These are phyloP conservation scores for Fusarium liriodendri DNA, from an alignment of 2,329 filamentous ascomycete species.

Conservation along the genomic window DNA sequence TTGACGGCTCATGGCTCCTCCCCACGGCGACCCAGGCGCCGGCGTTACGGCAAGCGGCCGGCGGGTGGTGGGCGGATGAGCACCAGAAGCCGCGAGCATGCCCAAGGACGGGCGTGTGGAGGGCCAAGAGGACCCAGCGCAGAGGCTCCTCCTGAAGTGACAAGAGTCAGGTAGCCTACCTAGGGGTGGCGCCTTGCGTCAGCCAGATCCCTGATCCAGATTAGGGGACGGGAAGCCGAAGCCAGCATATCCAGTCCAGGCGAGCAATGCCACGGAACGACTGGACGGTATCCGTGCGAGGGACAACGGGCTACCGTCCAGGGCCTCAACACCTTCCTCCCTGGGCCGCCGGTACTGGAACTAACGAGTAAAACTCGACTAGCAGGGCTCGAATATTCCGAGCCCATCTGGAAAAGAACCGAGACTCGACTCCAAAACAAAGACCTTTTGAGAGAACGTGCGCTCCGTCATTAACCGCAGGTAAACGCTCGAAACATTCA, in stretches of 20 bases:
- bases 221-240: constrained; percentile 36
- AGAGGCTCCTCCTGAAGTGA: constrained; percentile 14
- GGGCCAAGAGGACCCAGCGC: constrained; percentile 10
- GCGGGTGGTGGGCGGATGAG: constrained; percentile 37
- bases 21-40: constrained; percentile 24
- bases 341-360: constrained; percentile 17
- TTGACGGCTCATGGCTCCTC: constrained; percentile 35
- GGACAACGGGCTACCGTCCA: constrained; percentile 4
- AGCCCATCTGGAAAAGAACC: constrained; percentile 6
- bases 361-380: constrained; percentile 20
- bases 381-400: constrained; percentile 15
- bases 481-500: constrained; percentile 29
- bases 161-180: constrained; percentile 39
- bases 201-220: constrained; percentile 43
- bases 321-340: constrained; percentile 30
- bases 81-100: constrained; percentile 36
- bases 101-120: constrained; percentile 25
- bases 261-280: constrained; percentile 7
- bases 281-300: constrained; percentile 16
- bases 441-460: background rate
- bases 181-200: constrained; percentile 38
- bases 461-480: constrained; percentile 23
- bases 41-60: constrained; percentile 28
- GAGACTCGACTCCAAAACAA: background rate
- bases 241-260: constrained; percentile 17